These are phyloP conservation scores for Aschersonia sp. DNA, from an alignment of 2,329 filamentous ascomycete species.

Conservation along the genomic window DNA sequence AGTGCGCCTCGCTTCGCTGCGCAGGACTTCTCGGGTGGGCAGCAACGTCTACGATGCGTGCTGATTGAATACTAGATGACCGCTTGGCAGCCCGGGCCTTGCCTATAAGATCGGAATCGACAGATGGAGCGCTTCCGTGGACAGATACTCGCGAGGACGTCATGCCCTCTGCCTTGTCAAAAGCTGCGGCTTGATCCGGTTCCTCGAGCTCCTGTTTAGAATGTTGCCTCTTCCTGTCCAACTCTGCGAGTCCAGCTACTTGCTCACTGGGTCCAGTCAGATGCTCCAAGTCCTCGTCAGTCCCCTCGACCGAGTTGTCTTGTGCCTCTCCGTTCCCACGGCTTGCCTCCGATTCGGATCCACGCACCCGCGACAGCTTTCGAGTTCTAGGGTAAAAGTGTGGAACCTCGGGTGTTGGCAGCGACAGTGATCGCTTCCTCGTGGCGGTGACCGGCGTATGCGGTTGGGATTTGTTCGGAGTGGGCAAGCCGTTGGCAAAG, in stretches of 20 bases:
- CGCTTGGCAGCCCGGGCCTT: constrained; percentile 21
- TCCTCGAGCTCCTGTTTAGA: constrained; percentile 10
- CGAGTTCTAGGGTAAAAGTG: constrained; percentile 2
- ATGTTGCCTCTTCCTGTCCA: no score
- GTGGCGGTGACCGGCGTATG: constrained; percentile 17
- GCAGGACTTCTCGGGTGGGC: constrained; percentile 34
- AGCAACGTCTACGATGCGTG: constrained; percentile 41
- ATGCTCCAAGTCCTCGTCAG: neutral
- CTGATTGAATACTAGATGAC: constrained; percentile 37
- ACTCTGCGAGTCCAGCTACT: no score
- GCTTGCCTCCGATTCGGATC: neutral
- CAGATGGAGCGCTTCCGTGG: constrained; percentile 33
- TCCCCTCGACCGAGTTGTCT: neutral
- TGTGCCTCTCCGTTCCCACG: neutral
- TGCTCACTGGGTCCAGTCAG: neutral
- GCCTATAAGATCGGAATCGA: constrained; percentile 31
- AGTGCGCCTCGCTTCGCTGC: constrained; percentile 34
- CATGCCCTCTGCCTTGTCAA: constrained; percentile 44
- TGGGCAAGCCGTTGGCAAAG: constrained; percentile 14
- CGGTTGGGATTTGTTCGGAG: constrained; percentile 18
- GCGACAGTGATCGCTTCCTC: constrained; percentile 32
- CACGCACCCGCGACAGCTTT: neutral
- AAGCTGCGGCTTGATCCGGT: constrained; percentile 27
- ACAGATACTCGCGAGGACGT: constrained; percentile 43
- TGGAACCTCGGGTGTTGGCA: constrained; percentile 24